phyloP scores from a whole-genome alignment of 1,284 basidiomycete genomes.

The Boletellus deceptivus region DNA sequence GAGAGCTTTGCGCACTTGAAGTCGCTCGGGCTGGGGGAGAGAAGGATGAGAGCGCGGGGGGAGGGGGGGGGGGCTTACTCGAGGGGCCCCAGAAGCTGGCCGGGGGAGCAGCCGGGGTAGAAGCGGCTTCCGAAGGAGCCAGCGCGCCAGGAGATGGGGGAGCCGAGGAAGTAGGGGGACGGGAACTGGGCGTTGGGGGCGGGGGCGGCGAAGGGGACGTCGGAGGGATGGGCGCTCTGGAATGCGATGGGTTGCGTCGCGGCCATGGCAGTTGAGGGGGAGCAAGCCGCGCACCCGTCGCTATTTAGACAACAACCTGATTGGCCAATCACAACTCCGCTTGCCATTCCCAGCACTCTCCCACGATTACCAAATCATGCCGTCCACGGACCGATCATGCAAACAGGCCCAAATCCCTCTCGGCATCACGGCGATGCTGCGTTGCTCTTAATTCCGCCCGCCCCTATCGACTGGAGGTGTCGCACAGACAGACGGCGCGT shows the following conservation, averaged over 20 bases:
- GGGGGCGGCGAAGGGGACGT: no score
- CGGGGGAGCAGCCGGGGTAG: constrained; percentile 59
- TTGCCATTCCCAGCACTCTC: constrained; percentile 13
- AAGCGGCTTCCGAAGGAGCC: constrained; percentile 62
- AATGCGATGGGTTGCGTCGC: constrained; percentile 60
- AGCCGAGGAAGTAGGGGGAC: constrained; percentile 62
- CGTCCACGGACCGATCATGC: constrained; percentile 29
- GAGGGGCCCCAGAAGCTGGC: constrained; percentile 56
- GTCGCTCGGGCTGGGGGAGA: constrained; percentile 46
- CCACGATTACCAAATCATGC: constrained; percentile 24
- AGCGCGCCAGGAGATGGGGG: constrained; percentile 65
- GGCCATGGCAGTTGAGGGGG: constrained; percentile 30
- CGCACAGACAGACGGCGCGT: no score
- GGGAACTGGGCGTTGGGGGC: neutral
- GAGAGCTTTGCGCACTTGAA: constrained; percentile 54
- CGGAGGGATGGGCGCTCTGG: neutral
- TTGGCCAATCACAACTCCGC: constrained; percentile 15
- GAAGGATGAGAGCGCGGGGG: neutral
- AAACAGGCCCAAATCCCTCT: constrained; percentile 20
- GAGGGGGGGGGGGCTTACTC: constrained; percentile 45
- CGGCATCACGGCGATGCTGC: constrained; percentile 25
- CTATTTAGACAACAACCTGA: constrained; percentile 28
- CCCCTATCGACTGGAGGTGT: neutral
- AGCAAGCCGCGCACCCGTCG: constrained; percentile 3
- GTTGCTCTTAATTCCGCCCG: neutral